These are phyloP conservation scores for Gynochthodes officinalis DNA, from an alignment of 257 asterid species.

Conservation along the genomic window DNA sequence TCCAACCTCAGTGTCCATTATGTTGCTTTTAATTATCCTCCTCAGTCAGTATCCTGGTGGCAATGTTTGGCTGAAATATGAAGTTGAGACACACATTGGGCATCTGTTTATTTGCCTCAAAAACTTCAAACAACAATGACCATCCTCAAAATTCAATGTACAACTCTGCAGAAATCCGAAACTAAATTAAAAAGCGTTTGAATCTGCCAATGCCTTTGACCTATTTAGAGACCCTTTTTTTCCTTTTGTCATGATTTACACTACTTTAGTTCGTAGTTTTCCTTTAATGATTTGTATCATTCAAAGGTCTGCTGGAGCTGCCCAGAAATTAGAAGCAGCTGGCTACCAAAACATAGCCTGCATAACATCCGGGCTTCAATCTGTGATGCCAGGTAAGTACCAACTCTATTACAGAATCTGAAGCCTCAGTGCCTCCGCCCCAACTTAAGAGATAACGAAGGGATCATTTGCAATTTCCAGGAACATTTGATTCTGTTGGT, in stretches of 20 bases:
- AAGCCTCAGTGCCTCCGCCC: background rate
- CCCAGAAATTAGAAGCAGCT: conserved; percentile 60
- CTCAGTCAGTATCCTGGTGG: background rate
- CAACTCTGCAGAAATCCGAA: background rate
- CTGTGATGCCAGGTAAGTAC: conserved; percentile 61
- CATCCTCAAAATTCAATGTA: background rate
- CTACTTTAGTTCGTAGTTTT: background rate
- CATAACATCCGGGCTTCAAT: conserved; percentile 89
- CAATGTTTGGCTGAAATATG: background rate
- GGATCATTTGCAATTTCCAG: conserved; percentile 30
- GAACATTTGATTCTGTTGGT: conserved; percentile 77
- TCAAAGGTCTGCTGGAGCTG: conserved; percentile 80
- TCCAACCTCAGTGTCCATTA: too few species aligned
- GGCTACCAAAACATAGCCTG: conserved; percentile 74
- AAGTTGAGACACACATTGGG: background rate
- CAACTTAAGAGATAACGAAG: too few species aligned
- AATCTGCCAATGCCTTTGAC: background rate
- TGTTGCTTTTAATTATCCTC: too few species aligned
- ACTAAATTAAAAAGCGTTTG: background rate
- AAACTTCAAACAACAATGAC: background rate
- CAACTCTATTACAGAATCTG: background rate
- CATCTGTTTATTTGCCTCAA: background rate
- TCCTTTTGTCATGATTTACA: background rate
- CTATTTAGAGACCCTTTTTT: background rate
- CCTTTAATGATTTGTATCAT: background rate